Conservation (phyloP, 2,329 filamentous ascomycete species). For the Diaporthe citri region DNA sequence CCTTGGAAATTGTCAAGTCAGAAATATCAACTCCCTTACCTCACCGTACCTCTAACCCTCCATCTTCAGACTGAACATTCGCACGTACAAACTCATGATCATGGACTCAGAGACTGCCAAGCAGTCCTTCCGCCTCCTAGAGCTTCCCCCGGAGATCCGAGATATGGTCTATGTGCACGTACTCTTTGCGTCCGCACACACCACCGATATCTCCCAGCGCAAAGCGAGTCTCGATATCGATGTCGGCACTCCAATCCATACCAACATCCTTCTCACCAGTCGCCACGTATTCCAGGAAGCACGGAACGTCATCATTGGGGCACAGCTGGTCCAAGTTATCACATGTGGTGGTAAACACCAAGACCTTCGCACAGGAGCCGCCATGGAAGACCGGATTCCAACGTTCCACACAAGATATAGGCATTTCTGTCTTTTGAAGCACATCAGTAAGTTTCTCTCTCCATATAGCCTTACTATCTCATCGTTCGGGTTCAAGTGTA, state of each 20-base stretch:
- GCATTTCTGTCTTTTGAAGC: neutral
- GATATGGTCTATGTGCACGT: neutral
- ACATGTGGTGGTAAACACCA: neutral
- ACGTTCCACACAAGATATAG: neutral
- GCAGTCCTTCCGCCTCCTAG: neutral
- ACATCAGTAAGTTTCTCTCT: neutral
- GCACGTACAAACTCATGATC: neutral
- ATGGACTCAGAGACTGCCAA: neutral
- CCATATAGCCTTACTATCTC: neutral
- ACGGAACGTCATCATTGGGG: neutral
- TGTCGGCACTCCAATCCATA: neutral
- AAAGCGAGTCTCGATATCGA: neutral
- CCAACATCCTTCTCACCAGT: neutral
- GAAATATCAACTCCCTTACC: no score
- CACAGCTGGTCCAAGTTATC: neutral
- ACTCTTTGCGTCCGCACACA: neutral
- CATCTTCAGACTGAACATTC: neutral
- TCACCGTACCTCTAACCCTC: no score
- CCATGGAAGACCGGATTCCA: neutral
- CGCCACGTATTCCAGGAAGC: neutral
- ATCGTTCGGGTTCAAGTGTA: rapidly evolving
- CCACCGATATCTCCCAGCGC: no score
- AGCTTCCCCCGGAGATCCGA: neutral
- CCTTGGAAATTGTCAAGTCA: no score
- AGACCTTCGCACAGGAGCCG: neutral